These are phyloP conservation scores for Pistacia vera DNA, from an alignment of 345 rosid genomes.

Conservation along the genomic window DNA sequence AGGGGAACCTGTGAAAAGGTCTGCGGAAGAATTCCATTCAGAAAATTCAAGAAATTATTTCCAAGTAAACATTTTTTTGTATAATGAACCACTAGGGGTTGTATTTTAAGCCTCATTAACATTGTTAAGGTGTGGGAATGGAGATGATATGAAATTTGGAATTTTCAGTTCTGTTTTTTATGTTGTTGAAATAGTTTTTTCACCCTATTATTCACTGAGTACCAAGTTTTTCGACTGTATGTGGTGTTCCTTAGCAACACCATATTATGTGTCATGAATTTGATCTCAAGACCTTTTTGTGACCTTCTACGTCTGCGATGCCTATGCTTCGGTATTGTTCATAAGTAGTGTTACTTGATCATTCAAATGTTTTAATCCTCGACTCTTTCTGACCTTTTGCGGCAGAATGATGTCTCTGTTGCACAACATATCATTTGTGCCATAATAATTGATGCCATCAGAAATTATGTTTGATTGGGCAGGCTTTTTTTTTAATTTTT, in stretches of 20 bases:
- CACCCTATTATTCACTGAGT: not conserved
- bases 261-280: not conserved
- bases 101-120: slow-evolving; percentile 3
- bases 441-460: not conserved
- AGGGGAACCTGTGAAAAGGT: not conserved
- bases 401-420: not conserved
- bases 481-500: too few relatives aligned
- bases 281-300: not conserved
- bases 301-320: not conserved
- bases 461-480: not conserved
- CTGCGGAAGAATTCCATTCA: slow-evolving; percentile 1
- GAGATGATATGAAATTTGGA: not conserved
- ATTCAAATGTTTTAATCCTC: not conserved
- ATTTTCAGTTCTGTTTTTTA: not conserved
- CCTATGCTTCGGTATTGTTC: not conserved
- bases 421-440: not conserved
- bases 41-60: slow-evolving; percentile 5
- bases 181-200: not conserved
- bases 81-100: not conserved
- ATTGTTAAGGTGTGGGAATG: not conserved
- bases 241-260: not conserved
- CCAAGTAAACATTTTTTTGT: not conserved
- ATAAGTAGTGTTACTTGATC: not conserved
- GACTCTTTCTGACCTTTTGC: not conserved
- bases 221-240: not conserved